Conservation (phyloP, 257 asterid genomes). For the Nemophila menziesii region DNA sequence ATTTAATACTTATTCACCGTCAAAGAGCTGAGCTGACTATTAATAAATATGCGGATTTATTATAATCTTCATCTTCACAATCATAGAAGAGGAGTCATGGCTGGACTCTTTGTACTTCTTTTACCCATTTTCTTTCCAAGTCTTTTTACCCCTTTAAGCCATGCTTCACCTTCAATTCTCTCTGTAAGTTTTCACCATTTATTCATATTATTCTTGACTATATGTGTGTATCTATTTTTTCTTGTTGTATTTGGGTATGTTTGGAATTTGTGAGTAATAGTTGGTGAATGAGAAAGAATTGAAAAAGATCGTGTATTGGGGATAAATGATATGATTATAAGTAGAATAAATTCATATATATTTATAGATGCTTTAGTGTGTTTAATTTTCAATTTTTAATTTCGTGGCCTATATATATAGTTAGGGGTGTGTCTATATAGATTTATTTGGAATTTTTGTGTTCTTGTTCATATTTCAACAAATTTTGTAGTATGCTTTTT, state of each 20-base stretch:
- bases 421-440: not conserved
- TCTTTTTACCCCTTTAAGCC: slow-evolving; percentile 47
- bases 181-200: slow-evolving; percentile 33
- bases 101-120: slow-evolving; percentile 54
- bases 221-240: not conserved
- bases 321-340: no score
- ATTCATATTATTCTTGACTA: not conserved
- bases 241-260: not conserved
- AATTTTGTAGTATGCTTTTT: not conserved
- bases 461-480: not conserved
- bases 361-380: no score
- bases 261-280: not conserved
- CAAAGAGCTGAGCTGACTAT: not conserved
- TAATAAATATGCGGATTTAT: not conserved
- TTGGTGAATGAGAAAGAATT: not conserved
- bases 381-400: no score
- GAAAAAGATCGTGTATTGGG: not conserved
- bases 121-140: slow-evolving; percentile 43
- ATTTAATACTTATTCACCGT: slow-evolving; percentile 14
- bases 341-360: no score
- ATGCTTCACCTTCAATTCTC: slow-evolving; percentile 57
- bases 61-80: slow-evolving; percentile 14
- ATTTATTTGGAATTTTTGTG: not conserved
- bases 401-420: no score
- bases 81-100: slow-evolving; percentile 67